Base-by-base conservation (phyloP, 2,329 filamentous ascomycete species). In the Alternaria triticimaculans region DNA sequence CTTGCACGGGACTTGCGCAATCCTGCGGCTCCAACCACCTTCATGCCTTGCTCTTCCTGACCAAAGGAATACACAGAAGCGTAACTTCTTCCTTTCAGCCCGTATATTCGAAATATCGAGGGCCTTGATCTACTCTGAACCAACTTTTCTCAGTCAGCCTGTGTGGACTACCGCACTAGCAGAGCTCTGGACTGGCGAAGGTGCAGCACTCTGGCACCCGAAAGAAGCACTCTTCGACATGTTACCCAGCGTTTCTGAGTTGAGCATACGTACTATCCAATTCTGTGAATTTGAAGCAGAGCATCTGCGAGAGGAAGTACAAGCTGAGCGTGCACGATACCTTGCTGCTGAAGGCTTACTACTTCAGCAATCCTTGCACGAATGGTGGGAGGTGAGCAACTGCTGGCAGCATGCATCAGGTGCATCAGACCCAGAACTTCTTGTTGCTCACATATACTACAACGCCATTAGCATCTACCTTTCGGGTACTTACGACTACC, bases 91-190 rank as follows among this genome's bases (percentile, higher is more conserved):
- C 64, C 66, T 76, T 33, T 54, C 65, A 10, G 72, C 67, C 20
- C 70, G 74, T 2, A 72, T 75, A 6, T 76, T 76, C 50, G 74
- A 76, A 33, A 73, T 76, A 12, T 60, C 71, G 4, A 70, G 74
- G 4, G 68, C 74, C 5, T 59, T 76, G 28, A 71, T 75, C 20
- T 76, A 70, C 54, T 70, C 72, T 0, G 64, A 63, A 5, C 66
- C 72, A 3, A 71, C 71, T 2, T 76, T 76, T 37, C 67, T 75
- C 6, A 60, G 68, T 14, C 51, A 65, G 9, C 56, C 66, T 3
- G 59, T 65, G 20, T 76, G 74, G 74, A 63, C 33, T 7, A 28
- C 43, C n/a, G 68, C 70, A 10, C 46, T 74, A 26, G 44, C 64
- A 33, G 50, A 63, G 15, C 63, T 73, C 28, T 74, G 73, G 71